Base-by-base conservation (phyloP, 2,329 filamentous ascomycete genomes). In the Aspergillus cejpii region DNA sequence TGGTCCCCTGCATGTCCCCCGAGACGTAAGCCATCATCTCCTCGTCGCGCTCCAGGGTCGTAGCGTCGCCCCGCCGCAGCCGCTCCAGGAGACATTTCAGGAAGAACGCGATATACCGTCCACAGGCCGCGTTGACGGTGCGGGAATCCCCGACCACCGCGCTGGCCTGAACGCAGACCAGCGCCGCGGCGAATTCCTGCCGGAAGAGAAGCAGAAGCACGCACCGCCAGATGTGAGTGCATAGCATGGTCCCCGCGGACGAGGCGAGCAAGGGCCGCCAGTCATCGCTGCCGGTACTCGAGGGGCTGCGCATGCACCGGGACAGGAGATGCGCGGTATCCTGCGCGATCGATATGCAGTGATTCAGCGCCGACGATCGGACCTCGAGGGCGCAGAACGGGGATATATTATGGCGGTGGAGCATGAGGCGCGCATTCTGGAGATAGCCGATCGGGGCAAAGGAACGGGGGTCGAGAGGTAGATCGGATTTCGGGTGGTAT, bases 321-420 rank as follows among this genome's bases (percentile, higher is more conserved):
- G 80, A 79, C 10, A 97, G 74, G 14, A 94, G 77, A 20, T 78
- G 78, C 0, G 86, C 83, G 0, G 90, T 96, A 53, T 95, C 89
- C 45, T 85, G 75, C 0, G 87, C 82, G 6, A 84, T 82, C 5
- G 75, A 74, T 2, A 84, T 78, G 62, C 91, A 96, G 51, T 84
- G 80, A 47, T 90, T 83, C 21, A 96, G 71, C 1, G 92, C 89
- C 5, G 80, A 77, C 3, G 75, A 68, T 34, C 91, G 80, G 33
- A 83, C 79, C 24, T 84, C 75, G 1, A 73, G 65, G 0, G 83
- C 75, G 58, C 84, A 89, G 7, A 74, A 73, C 0, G 89, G 85
- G 0, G 82, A 83, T 6, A 97, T 74, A 59, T 97, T 96, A 58
- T 94, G 89, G 33, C 92, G 81, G 65, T 95, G 87, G 6, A 98